Conservation (phyloP, 2,329 filamentous ascomycete genomes). For the Atkinsonella hypoxylon region DNA sequence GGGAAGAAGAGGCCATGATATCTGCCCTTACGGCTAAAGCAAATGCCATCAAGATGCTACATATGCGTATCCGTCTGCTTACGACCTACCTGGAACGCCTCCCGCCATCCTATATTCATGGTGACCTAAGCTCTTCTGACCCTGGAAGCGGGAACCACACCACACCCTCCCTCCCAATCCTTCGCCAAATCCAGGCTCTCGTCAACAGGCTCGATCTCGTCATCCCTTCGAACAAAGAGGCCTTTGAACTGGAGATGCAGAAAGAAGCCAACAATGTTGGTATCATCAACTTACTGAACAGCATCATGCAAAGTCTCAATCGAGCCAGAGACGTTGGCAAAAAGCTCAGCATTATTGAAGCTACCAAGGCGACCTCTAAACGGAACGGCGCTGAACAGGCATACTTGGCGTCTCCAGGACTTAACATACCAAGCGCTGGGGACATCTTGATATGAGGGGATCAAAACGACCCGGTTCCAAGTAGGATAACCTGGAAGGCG, state of each 20-base stretch:
- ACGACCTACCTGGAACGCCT: conserved; percentile 65
- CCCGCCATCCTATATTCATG: conserved; percentile 51
- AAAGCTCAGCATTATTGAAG: conserved; percentile 55
- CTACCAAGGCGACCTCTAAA: conserved; percentile 14
- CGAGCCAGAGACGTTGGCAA: conserved; percentile 62
- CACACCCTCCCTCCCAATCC: conserved; percentile 54
- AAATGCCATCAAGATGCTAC: conserved; percentile 90
- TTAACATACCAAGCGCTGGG: conserved; percentile 15
- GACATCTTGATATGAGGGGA: conserved; percentile 19
- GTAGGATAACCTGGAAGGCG: neutral
- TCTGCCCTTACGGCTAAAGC: conserved; percentile 68
- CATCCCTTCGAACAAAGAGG: conserved; percentile 53
- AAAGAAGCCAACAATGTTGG: conserved; percentile 77
- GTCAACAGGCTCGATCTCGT: conserved; percentile 74
- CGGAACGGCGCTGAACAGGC: conserved; percentile 10
- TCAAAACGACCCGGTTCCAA: conserved; percentile 3
- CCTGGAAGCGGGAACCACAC: conserved; percentile 23
- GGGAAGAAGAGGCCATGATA: conserved; percentile 50
- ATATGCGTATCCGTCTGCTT: conserved; percentile 61
- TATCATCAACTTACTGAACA: conserved; percentile 63
- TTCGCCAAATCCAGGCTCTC: conserved; percentile 80
- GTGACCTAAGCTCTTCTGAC: conserved; percentile 27
- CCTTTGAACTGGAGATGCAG: conserved; percentile 58
- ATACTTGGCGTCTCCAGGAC: conserved; percentile 13
- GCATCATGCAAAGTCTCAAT: conserved; percentile 60